phyloP scores from a whole-genome alignment of 805 yeast genomes.

The Teunomyces pallodes region DNA sequence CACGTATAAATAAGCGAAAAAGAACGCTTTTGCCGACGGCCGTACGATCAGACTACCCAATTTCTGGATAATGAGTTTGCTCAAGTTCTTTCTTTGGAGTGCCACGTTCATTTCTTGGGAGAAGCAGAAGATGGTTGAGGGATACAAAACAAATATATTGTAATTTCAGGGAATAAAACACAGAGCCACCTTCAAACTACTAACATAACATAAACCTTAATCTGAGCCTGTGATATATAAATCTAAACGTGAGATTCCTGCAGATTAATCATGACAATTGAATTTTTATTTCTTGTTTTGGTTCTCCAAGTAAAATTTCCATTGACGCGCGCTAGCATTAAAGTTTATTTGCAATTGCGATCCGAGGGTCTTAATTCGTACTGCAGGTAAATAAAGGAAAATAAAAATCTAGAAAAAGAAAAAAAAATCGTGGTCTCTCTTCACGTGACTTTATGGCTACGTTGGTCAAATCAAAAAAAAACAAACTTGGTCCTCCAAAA shows the following conservation, averaged over 20 bases:
- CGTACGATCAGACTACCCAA: slow-evolving; percentile 1
- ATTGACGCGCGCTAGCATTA: no score
- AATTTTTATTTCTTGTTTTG: no score
- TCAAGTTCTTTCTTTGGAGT: slow-evolving; percentile 1
- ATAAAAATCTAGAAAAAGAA: neutral
- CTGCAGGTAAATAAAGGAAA: neutral
- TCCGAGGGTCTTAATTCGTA: neutral
- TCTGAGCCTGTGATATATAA: no score
- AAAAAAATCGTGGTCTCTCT: neutral
- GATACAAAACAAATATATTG: no score
- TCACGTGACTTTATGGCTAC: neutral
- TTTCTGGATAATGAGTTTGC: neutral
- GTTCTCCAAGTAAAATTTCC: no score
- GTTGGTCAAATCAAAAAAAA: neutral
- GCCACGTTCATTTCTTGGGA: neutral
- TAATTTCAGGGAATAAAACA: no score
- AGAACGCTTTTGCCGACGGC: slow-evolving; percentile 28
- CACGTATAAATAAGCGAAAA: slow-evolving; percentile 33
- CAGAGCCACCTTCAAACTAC: no score
- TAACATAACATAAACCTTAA: no score
- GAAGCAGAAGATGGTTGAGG: neutral
- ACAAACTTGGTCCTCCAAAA: no score
- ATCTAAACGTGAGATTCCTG: no score
- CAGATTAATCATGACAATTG: no score
- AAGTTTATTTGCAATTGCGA: neutral